Evolutionary conservation across 768 basidiomycete genomes (phyloP).

Genomic region (Dictyophora rubrovolvata): DNA sequence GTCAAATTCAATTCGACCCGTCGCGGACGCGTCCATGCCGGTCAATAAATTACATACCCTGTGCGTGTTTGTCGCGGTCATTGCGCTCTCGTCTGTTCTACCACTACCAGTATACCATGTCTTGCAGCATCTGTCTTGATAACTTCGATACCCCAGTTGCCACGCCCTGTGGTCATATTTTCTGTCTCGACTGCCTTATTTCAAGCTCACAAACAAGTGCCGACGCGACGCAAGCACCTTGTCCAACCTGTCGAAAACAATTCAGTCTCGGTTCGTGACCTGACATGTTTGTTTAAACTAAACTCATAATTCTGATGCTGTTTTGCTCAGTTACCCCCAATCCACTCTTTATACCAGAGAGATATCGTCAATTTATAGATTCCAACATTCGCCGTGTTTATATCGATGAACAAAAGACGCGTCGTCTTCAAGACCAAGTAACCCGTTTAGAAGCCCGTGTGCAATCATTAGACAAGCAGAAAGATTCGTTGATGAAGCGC

Average conservation of each 20-base stretch:
- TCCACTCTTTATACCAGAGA: slow-evolving; percentile 36
- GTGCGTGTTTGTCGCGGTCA: too few relatives aligned
- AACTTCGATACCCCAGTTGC: slow-evolving; percentile 19
- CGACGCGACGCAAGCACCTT: slow-evolving; percentile 20
- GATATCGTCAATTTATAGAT: slow-evolving; percentile 38
- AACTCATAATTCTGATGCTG: neutral
- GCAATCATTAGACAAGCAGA: slow-evolving; percentile 28
- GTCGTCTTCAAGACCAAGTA: slow-evolving; percentile 23
- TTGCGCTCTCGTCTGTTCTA: too few relatives aligned
- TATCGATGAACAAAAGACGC: slow-evolving; percentile 22
- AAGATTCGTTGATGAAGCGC: slow-evolving; percentile 32
- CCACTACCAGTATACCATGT: neutral
- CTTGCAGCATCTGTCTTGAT: slow-evolving; percentile 23
- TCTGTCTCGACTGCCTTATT: slow-evolving; percentile 22
- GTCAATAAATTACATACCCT: neutral
- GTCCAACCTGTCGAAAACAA: slow-evolving; percentile 21
- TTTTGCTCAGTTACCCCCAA: slow-evolving; percentile 20
- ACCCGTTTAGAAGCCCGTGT: slow-evolving; percentile 29
- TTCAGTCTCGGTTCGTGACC: slow-evolving; percentile 20
- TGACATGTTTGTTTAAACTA: neutral
- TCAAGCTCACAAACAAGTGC: slow-evolving; percentile 17
- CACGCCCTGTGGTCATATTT: slow-evolving; percentile 25
- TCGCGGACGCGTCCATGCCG: neutral
- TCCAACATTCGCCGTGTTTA: slow-evolving; percentile 43
- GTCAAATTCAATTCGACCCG: too few relatives aligned